Percentiles rank a stretch among this genome's conserved stretches.
Conservation (phyloP, 768 basidiomycete species). For the Sporobolomyces roseus region DNA sequence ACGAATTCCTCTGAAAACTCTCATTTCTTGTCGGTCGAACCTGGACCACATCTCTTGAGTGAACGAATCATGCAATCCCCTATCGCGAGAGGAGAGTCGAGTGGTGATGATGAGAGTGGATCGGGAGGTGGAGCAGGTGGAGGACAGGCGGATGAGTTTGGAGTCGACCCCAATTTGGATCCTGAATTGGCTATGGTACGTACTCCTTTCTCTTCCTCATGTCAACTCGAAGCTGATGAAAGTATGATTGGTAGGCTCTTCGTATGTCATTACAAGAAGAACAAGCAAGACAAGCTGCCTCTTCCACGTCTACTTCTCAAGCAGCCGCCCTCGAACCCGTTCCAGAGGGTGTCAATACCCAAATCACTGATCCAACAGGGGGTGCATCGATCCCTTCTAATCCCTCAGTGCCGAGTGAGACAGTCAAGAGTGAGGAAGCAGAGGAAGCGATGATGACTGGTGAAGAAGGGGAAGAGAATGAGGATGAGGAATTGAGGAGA, state of each 20-base stretch:
- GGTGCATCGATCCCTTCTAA: slow-evolving; percentile 42
- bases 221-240: neutral
- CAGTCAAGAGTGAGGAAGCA: slow-evolving; percentile 47
- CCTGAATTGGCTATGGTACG: slow-evolving; percentile 93
- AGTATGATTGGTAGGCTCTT: slow-evolving; percentile 61
- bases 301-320: slow-evolving; percentile 49
- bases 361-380: slow-evolving; percentile 27
- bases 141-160: slow-evolving; percentile 70
- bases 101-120: slow-evolving; percentile 50
- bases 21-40: slow-evolving; percentile 73
- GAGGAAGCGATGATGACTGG: too few relatives aligned
- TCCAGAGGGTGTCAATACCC: slow-evolving; percentile 46
- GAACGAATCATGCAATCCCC: slow-evolving; percentile 76
- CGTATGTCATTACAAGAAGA: slow-evolving; percentile 98
- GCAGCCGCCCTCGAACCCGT: slow-evolving; percentile 49
- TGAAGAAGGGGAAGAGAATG: slow-evolving; percentile 58
- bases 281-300: slow-evolving; percentile 62
- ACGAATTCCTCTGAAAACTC: slow-evolving; percentile 78
- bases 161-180: slow-evolving; percentile 89
- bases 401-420: slow-evolving; percentile 43
- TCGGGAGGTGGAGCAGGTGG: slow-evolving; percentile 50
- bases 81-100: slow-evolving; percentile 73
- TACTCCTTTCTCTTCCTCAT: slow-evolving; percentile 18
- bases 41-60: slow-evolving; percentile 67
- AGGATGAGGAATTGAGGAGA: slow-evolving; percentile 69